These are phyloP conservation scores for Amaranthus cruentus DNA, from an alignment of 148 eudicot genomes.

Conservation along the genomic window DNA sequence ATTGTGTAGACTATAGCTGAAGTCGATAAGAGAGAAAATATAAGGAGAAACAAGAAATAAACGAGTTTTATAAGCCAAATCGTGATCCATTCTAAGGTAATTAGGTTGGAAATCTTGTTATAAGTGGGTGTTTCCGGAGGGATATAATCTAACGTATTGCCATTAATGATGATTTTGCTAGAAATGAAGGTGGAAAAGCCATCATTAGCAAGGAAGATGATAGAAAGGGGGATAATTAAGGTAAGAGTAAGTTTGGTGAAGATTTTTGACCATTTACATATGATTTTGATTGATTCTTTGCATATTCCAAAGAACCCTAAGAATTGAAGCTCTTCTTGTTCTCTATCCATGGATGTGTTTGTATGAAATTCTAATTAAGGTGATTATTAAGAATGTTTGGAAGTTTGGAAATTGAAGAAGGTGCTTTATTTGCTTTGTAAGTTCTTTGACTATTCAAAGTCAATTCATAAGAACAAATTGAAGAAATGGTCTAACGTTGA, in stretches of 20 bases:
- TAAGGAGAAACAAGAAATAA: slow-evolving; percentile 29
- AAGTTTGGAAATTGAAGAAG: neutral
- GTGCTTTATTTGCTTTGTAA: slow-evolving; percentile 1
- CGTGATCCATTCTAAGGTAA: slow-evolving; percentile 24
- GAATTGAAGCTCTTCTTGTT: slow-evolving; percentile 49
- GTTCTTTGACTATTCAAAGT: neutral
- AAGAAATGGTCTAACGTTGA: slow-evolving; percentile 4
- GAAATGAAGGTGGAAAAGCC: slow-evolving; percentile 29
- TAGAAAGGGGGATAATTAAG: slow-evolving; percentile 34
- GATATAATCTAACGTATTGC: slow-evolving; percentile 14
- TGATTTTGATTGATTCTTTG: slow-evolving; percentile 32
- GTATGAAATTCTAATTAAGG: neutral
- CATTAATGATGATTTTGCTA: slow-evolving; percentile 22
- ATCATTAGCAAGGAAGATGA: slow-evolving; percentile 30
- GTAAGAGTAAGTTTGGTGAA: slow-evolving; percentile 34
- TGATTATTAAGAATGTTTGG: neutral
- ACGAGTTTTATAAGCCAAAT: slow-evolving; percentile 29
- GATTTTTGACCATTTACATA: slow-evolving; percentile 22
- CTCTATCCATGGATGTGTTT: slow-evolving; percentile 28
- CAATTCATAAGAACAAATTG: neutral
- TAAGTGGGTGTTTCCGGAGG: slow-evolving; percentile 18
- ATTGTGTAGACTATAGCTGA: slow-evolving; percentile 43
- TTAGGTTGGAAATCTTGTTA: slow-evolving; percentile 18
- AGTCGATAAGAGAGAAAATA: slow-evolving; percentile 37
- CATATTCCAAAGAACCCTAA: slow-evolving; percentile 44